Percentiles rank a stretch among this genome's conserved stretches.
These are phyloP conservation scores for Teunomyces tritomae DNA, from an alignment of 805 yeast species.

Conservation along the genomic window DNA sequence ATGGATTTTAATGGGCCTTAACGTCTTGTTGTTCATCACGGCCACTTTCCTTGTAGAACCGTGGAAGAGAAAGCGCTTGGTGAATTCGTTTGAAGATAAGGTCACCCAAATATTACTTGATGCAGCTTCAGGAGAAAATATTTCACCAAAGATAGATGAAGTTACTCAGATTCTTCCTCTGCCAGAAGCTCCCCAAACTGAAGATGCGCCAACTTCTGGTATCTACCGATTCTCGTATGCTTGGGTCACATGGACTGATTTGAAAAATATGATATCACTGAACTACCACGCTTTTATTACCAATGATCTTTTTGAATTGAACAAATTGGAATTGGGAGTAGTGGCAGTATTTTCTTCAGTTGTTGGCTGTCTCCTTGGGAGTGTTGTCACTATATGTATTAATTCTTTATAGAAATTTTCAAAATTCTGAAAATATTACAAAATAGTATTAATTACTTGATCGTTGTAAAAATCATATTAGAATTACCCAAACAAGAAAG, in stretches of 20 bases:
- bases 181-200: neutral
- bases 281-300: constrained; percentile 17
- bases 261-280: constrained; percentile 2
- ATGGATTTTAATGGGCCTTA: constrained; percentile 81
- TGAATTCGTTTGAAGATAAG: constrained; percentile 78
- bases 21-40: constrained; percentile 69
- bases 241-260: constrained; percentile 14
- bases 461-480: too few species aligned
- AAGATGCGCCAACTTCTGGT: neutral
- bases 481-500: too few species aligned
- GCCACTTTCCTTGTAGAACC: constrained; percentile 93
- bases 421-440: neutral
- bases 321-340: constrained; percentile 23
- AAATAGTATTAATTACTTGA: neutral
- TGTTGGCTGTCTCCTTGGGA: constrained; percentile 19
- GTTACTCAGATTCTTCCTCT: neutral
- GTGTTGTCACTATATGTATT: constrained; percentile 16
- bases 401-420: constrained; percentile 2
- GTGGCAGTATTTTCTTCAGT: constrained; percentile 11
- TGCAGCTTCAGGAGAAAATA: constrained; percentile 5
- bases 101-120: constrained; percentile 47
- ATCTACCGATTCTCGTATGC: neutral
- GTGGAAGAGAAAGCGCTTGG: constrained; percentile 82
- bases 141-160: constrained; percentile 10
- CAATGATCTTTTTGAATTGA: constrained; percentile 14